Evolutionary conservation across 202 grass and related monocot species (phyloP), one percentile per base, ranked within the genome.

Genomic region (Setaria italica): DNA sequence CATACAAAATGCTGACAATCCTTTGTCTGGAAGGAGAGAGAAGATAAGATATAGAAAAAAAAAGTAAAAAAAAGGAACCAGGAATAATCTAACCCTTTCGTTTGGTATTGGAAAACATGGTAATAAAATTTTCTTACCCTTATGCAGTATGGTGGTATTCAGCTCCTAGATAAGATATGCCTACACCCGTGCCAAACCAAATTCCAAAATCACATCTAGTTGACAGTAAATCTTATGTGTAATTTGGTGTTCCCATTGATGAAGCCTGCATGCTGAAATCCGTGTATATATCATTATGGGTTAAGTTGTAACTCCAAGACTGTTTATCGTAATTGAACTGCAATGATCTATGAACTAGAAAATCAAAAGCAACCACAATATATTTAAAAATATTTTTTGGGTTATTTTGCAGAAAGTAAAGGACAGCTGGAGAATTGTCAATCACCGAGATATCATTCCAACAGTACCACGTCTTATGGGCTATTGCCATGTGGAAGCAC

Each of bases 381-480:
- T 58, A 19, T 33, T 50, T 85, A 25, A 25, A 25, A 25, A 25
- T 74, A 69, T 19, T 45, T 76, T 53, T 77, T 85, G 74, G 62
- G 65, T 64, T 68, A 84, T 63, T 87, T 72, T 84, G 78, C 86
- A 98, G 95, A 98, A 90, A 84, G 93, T 98, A 66, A 98, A 92
- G 85, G 91, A 98, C 89, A 98, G 95, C 72, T 98, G 95, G 95
- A 93, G 95, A 89, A 67, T 98, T 79, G 91, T 98, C 63, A 98
- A 98, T 82, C 93, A 98, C 67, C 87, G 93, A 88, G 95, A 95
- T 89, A 98, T 98, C 67, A 95, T 98, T 88, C 91, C 95, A 79
- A 94, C 95, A 37, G 95, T 98, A 9, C 95, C 93, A 80, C 95
- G 93, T 77, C 91, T 95, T 76, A 95, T 98, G 95, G 95, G 95